phyloP scores from a whole-genome alignment of 345 rosid species.

The Sisymbrium irio region DNA sequence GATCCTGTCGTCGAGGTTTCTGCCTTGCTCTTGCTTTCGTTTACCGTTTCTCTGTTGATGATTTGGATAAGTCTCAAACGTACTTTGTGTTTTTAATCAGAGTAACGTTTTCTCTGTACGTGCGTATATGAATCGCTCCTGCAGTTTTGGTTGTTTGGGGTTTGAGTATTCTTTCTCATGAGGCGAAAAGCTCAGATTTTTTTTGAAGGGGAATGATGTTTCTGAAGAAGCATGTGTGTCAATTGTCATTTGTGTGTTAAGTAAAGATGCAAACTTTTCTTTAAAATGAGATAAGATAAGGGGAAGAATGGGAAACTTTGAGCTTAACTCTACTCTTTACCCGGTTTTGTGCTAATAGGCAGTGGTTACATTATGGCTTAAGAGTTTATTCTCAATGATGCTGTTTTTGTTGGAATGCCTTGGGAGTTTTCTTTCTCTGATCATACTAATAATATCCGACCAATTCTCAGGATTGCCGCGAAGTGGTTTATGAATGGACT shows the following conservation, averaged over 20 bases:
- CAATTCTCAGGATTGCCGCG: conserved; percentile 66
- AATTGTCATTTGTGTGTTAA: not conserved
- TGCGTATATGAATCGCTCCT: not conserved
- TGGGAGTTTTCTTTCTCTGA: conserved; percentile 16
- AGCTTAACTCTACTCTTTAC: not conserved
- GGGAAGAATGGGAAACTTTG: not conserved
- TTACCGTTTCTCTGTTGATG: not conserved
- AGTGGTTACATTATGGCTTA: conserved; percentile 3
- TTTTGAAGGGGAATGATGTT: not conserved
- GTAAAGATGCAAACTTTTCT: not conserved
- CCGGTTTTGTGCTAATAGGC: conserved; percentile 10
- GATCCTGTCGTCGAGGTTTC: conserved; percentile 70
- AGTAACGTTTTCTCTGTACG: not conserved
- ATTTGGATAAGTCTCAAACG: conserved; percentile 3
- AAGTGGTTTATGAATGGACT: conserved; percentile 96
- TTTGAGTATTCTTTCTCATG: not conserved
- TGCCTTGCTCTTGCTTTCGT: not conserved
- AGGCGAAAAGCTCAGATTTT: not conserved
- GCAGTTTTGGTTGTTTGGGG: not conserved
- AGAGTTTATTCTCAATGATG: not conserved
- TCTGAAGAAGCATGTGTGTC: not conserved
- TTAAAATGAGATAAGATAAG: not conserved
- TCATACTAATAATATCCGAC: not conserved
- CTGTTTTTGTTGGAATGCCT: not conserved
- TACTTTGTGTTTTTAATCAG: not conserved